Evolutionary conservation across 805 yeast species (phyloP), one percentile per base, ranked within the genome.

Genomic region (Nakazawaea ambrosiae): DNA sequence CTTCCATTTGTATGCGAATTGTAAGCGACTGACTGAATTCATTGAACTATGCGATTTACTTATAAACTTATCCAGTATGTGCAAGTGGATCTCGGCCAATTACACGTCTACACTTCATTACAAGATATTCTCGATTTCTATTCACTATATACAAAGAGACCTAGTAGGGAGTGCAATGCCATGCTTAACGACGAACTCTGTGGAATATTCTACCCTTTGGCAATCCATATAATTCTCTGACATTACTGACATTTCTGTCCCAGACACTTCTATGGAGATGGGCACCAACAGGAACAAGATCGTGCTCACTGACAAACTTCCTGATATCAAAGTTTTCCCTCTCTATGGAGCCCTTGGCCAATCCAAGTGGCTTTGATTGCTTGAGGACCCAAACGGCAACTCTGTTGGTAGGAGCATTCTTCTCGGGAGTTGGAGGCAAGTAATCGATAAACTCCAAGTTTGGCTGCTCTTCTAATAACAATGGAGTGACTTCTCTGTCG

Each of bases 321-420:
- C 97, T 75, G 44, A 90, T 78, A 50, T 86, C 75, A 53, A 90
- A 90, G 39, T 63, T 55, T 10, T 70, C 72, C 45, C 78, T 59
- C 25, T 55, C 34, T 3, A 52, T 40, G 15, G 49, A 41, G 25
- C 48, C 48, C 45, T 31, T 45, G 16, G 45, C 45, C 19, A 53
- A 42, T 14, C 54, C 48, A 19, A 55, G 27, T 20, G 45, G 48
- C 3, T 46, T 53, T 3, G 56, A 42, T 60, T 92, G 97, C 60
- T 88, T 78, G 58, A 87, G 82, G 4, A 88, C 94, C 96, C 97
- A 89, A 30, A 86, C 74, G 36, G 84, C 78, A 39, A 83, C 78
- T 60, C 97, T 75, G 58, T 90, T 96, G 23, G 67, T 66, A 29
- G 85, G 87, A 3, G 81, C 68, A 57, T 92, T 92, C 64, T 84